Evolutionary conservation across 768 basidiomycete genomes (phyloP).

Genomic region (Lentinula guzmanii): DNA sequence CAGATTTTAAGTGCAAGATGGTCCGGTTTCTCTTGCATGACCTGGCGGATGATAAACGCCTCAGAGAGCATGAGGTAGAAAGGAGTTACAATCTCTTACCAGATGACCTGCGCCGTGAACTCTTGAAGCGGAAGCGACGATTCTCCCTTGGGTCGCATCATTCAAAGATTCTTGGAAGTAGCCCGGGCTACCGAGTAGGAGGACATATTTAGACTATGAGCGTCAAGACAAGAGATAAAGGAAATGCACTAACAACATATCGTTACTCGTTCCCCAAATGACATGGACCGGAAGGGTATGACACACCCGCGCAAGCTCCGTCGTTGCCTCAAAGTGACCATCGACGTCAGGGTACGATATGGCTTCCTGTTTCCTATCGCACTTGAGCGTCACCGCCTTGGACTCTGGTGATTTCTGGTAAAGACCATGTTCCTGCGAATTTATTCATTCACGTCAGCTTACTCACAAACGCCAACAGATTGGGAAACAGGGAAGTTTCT

Average conservation of each 20-base stretch:
- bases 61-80: not conserved
- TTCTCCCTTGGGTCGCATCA: slow-evolving; percentile 32
- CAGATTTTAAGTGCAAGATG: slow-evolving; percentile 28
- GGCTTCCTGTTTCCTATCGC: slow-evolving; percentile 38
- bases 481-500: not conserved
- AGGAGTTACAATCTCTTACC: slow-evolving; percentile 16
- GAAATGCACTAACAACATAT: slow-evolving; percentile 32
- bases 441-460: not conserved
- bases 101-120: slow-evolving; percentile 43
- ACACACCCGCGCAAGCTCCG: slow-evolving; percentile 27
- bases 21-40: slow-evolving; percentile 41
- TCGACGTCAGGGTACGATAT: slow-evolving; percentile 37
- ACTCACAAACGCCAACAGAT: not conserved
- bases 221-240: not conserved
- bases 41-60: slow-evolving; percentile 15
- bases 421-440: slow-evolving; percentile 14
- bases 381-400: slow-evolving; percentile 32
- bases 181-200: slow-evolving; percentile 27
- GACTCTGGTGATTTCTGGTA: slow-evolving; percentile 2
- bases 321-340: slow-evolving; percentile 35
- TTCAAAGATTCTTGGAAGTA: slow-evolving; percentile 37
- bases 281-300: slow-evolving; percentile 34
- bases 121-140: slow-evolving; percentile 34
- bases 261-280: slow-evolving; percentile 40
- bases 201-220: not conserved